Percentiles rank a stretch among this genome's conserved stretches.
These are phyloP conservation scores for Niebla homalea DNA, from an alignment of 495 filamentous ascomycete genomes.

Conservation along the genomic window DNA sequence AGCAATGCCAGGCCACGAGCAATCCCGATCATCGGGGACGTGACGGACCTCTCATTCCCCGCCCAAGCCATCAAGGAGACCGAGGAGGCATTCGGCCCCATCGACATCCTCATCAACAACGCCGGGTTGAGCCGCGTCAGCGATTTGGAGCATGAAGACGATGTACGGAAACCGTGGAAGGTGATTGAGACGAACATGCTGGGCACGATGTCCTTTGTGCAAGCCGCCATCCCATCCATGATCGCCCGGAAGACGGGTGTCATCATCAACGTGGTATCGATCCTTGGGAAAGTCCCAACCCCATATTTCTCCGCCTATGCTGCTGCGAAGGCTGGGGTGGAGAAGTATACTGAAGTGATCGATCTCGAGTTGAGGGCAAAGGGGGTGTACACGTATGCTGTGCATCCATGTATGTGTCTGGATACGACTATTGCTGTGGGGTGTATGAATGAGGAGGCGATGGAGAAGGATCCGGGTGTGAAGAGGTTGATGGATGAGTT, in stretches of 20 bases:
- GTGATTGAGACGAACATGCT: constrained; percentile 15
- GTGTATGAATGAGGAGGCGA: constrained; percentile 5
- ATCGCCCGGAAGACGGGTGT: constrained; percentile 9
- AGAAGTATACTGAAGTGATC: constrained; percentile 17
- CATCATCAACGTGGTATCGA: constrained; percentile 19
- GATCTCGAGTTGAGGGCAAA: constrained; percentile 15
- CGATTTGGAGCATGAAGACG: constrained; percentile 14
- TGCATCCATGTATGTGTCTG: constrained; percentile 18
- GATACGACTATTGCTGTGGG: constrained; percentile 13
- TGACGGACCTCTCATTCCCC: constrained; percentile 11
- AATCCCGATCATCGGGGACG: constrained; percentile 13
- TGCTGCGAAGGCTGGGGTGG: constrained; percentile 14
- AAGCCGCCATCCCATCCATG: constrained; percentile 17
- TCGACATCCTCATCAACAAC: constrained; percentile 23
- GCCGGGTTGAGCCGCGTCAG: constrained; percentile 9
- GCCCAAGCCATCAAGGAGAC: constrained; percentile 4
- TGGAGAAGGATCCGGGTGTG: constrained; percentile 6
- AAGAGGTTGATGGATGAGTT: constrained; percentile 9
- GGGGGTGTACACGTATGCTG: constrained; percentile 18
- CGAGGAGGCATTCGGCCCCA: constrained; percentile 10
- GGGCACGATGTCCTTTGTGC: constrained; percentile 14
- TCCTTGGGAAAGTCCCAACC: constrained; percentile 4
- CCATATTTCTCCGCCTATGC: constrained; percentile 18
- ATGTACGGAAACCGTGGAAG: constrained; percentile 14
- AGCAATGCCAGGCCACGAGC: constrained; percentile 10